These are phyloP conservation scores for Vaucheria bursata DNA, from an alignment of 352 stramenopile genomes.

Conservation along the genomic window DNA sequence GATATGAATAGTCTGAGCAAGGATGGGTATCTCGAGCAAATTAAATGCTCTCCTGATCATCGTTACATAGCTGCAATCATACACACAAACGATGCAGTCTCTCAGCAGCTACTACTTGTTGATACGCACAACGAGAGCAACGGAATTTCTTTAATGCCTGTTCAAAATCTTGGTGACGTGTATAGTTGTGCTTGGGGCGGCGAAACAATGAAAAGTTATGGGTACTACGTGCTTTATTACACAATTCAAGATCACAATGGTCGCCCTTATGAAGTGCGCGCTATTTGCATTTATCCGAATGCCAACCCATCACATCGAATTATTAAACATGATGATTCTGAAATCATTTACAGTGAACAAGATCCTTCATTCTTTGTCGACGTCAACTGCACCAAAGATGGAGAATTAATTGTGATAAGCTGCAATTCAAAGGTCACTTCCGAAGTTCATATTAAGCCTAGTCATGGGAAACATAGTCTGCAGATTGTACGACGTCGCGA, in stretches of 20 bases:
- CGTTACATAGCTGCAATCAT: conserved; percentile 31
- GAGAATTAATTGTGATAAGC: conserved; percentile 33
- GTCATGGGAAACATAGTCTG: not conserved
- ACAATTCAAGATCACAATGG: conserved; percentile 27
- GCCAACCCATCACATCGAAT: not conserved
- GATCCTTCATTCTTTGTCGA: conserved; percentile 40
- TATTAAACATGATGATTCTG: not conserved
- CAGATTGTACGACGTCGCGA: conserved; percentile 13
- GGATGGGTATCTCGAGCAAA: conserved; percentile 7
- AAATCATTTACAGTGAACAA: conserved; percentile 19
- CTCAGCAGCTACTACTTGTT: conserved; percentile 24
- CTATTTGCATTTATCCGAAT: not conserved
- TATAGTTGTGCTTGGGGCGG: not conserved
- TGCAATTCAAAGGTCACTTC: conserved; percentile 46
- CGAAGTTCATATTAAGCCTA: conserved; percentile 30
- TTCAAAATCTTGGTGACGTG: not conserved
- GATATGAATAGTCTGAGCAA: not conserved
- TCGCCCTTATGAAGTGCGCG: conserved; percentile 18
- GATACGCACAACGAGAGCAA: conserved; percentile 6
- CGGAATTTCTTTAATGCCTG: not conserved
- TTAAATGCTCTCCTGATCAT: conserved; percentile 38
- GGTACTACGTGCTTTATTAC: conserved; percentile 34
- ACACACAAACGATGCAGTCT: conserved; percentile 14
- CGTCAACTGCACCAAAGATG: conserved; percentile 40
- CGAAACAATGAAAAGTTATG: not conserved